A percentile compares a stretch with the other conserved stretches of the same genome.
Evolutionary conservation across 148 eudicot genomes (phyloP).

Genomic region (Pharnaceum exiguum): DNA sequence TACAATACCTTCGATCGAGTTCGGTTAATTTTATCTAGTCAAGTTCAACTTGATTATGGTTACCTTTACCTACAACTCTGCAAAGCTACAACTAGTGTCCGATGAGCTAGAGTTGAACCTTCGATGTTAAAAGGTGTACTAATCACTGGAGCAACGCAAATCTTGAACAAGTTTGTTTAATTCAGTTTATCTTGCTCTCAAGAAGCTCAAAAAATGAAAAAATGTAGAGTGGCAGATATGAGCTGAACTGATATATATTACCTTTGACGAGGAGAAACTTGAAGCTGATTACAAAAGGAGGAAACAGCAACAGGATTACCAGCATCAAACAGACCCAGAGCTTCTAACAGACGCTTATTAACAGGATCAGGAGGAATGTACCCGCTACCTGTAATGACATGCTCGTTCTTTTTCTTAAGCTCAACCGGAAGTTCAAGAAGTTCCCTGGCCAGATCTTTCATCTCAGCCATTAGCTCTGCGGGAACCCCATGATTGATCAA

Average conservation of each 20-base stretch:
- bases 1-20: too few relatives aligned
- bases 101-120: too few relatives aligned
- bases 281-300: constrained; percentile 35
- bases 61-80: too few relatives aligned
- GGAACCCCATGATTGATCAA: constrained; percentile 36
- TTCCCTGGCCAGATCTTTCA: constrained; percentile 33
- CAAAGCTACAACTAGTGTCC: too few relatives aligned
- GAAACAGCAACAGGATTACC: constrained; percentile 25
- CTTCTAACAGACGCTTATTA: constrained; percentile 39
- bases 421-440: constrained; percentile 43
- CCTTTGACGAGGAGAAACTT: constrained; percentile 42
- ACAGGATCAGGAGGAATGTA: constrained; percentile 36
- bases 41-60: too few relatives aligned
- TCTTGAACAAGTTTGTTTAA: too few relatives aligned
- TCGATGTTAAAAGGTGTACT: too few relatives aligned
- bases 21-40: too few relatives aligned
- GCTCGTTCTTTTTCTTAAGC: constrained; percentile 34
- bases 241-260: neutral
- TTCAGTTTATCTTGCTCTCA: neutral
- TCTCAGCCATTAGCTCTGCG: constrained; percentile 28
- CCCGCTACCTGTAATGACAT: constrained; percentile 41
- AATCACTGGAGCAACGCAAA: too few relatives aligned
- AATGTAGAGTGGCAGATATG: neutral
- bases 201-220: neutral
- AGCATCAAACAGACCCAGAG: constrained; percentile 42